These are phyloP conservation scores for Ceratocystis smalleyi DNA, from an alignment of 2,329 filamentous ascomycete species.

Conservation along the genomic window DNA sequence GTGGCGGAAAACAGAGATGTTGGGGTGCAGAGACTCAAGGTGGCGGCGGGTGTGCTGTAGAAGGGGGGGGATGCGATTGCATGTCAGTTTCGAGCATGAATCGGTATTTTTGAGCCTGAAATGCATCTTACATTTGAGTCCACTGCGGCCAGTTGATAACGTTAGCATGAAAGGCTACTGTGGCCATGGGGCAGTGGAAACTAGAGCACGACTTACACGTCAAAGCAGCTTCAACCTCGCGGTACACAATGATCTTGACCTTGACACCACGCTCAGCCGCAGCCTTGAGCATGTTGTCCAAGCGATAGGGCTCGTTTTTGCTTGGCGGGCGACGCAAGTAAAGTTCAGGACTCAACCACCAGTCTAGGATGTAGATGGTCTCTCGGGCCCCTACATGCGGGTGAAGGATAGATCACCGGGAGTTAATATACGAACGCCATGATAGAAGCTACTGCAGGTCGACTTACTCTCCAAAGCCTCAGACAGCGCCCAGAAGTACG, in stretches of 20 bases:
- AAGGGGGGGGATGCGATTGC: too few relatives aligned
- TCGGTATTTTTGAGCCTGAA: background rate
- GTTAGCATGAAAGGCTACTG: background rate
- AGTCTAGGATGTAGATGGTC: slow-evolving; percentile 73
- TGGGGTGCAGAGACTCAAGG: slow-evolving; percentile 61
- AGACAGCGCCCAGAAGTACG: slow-evolving; percentile 75
- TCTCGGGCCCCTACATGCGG: slow-evolving; percentile 45
- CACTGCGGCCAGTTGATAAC: slow-evolving; percentile 19
- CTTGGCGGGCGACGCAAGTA: slow-evolving; percentile 73
- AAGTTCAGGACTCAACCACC: slow-evolving; percentile 81
- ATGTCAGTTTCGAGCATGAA: background rate
- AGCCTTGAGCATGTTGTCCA: slow-evolving; percentile 68
- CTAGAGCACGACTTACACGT: slow-evolving; percentile 46
- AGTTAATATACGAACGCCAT: background rate
- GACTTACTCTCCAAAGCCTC: slow-evolving; percentile 51
- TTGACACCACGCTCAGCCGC: slow-evolving; percentile 74
- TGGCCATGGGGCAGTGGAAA: background rate
- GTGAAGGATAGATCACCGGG: background rate
- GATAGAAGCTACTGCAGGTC: background rate
- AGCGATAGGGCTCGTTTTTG: slow-evolving; percentile 64
- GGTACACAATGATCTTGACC: slow-evolving; percentile 79
- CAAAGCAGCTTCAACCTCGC: slow-evolving; percentile 70
- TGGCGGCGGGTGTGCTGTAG: slow-evolving; percentile 59
- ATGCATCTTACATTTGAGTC: slow-evolving; percentile 27
- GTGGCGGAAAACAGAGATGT: slow-evolving; percentile 79